phyloP scores from a whole-genome alignment of 805 yeast species.

The Kregervanrija delftensis region DNA sequence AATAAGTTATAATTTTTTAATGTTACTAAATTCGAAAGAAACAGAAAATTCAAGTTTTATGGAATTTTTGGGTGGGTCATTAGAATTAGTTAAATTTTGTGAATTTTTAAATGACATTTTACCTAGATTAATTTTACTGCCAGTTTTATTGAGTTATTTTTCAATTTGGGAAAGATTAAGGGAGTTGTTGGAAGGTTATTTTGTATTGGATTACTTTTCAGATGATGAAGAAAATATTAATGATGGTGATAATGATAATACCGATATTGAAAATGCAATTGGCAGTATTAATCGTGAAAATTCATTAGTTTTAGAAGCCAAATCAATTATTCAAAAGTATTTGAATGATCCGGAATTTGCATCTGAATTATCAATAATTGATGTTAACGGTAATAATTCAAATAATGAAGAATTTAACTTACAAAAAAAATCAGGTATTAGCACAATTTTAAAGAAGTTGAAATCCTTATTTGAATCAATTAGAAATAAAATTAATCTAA shows the following conservation, averaged over 20 bases:
- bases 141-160: slow-evolving; percentile 56
- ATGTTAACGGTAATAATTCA: too few relatives aligned
- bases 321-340: slow-evolving; percentile 20
- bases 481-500: too few relatives aligned
- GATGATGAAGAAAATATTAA: slow-evolving; percentile 27
- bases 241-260: slow-evolving; percentile 5
- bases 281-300: slow-evolving; percentile 12
- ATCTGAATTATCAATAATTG: too few relatives aligned
- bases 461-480: too few relatives aligned
- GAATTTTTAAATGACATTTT: slow-evolving; percentile 62
- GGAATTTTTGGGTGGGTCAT: slow-evolving; percentile 66
- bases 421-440: too few relatives aligned
- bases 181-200: slow-evolving; percentile 20
- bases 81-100: slow-evolving; percentile 70
- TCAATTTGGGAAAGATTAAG: slow-evolving; percentile 61
- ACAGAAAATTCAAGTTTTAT: slow-evolving; percentile 47
- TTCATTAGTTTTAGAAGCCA: slow-evolving; percentile 22
- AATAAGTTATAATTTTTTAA: slow-evolving; percentile 69
- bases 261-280: slow-evolving; percentile 4
- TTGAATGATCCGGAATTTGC: slow-evolving; percentile 3
- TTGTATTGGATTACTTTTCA: slow-evolving; percentile 25
- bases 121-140: slow-evolving; percentile 72
- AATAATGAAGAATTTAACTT: too few relatives aligned
- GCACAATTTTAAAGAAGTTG: too few relatives aligned
- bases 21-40: slow-evolving; percentile 40